phyloP scores from a whole-genome alignment of 257 asterid species.

The Gynochthodes officinalis region DNA sequence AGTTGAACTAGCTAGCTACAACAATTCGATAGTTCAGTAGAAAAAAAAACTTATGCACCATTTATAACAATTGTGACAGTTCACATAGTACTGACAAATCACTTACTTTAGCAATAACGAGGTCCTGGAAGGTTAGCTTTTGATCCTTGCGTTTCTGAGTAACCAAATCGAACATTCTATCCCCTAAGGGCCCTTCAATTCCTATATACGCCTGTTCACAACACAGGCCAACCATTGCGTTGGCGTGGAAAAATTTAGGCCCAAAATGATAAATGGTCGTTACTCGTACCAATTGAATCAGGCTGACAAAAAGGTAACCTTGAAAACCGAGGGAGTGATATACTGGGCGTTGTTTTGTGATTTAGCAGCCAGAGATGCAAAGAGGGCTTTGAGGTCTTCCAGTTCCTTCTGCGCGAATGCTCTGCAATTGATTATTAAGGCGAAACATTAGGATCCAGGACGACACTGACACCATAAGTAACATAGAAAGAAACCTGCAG shows the following conservation, averaged over 20 bases:
- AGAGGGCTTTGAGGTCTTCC: conserved; percentile 61
- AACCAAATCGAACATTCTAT: conserved; percentile 70
- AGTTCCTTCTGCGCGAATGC: conserved; percentile 62
- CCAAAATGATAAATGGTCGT: too few species aligned
- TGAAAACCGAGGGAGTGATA: conserved; percentile 60
- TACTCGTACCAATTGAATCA: too few species aligned
- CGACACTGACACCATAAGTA: too few species aligned
- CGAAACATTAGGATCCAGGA: too few species aligned
- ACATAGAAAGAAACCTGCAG: conserved; percentile 21
- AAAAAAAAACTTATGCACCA: too few species aligned
- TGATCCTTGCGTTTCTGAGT: conserved; percentile 73
- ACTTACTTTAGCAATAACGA: conserved; percentile 81
- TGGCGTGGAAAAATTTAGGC: not conserved
- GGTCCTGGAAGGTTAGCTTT: conserved; percentile 75
- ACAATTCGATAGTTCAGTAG: conserved; percentile 15
- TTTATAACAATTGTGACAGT: too few species aligned
- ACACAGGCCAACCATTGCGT: too few species aligned
- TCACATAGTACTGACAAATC: not conserved
- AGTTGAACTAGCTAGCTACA: not conserved
- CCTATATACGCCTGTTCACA: conserved; percentile 52
- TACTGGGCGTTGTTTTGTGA: conserved; percentile 51
- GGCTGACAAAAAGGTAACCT: too few species aligned
- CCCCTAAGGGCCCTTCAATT: conserved; percentile 72
- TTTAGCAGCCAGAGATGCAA: conserved; percentile 64
- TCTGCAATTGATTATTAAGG: conserved; percentile 32